Base-by-base conservation (phyloP, 2,329 filamentous ascomycete species). In the Aureobasidium vineae region DNA sequence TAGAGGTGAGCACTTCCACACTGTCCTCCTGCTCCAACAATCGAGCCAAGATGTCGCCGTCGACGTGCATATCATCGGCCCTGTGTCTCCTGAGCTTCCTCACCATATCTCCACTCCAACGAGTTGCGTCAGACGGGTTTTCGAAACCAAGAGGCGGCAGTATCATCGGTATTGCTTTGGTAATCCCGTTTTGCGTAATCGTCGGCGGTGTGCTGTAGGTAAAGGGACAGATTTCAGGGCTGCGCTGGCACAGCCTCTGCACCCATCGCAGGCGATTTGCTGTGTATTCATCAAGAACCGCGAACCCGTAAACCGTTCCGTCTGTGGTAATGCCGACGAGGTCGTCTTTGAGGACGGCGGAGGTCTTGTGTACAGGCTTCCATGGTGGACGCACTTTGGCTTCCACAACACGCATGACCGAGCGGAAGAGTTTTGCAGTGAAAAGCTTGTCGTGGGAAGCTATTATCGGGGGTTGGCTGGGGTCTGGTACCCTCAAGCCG, bases 261-360 rank as follows among this genome's bases (percentile, higher is more conserved):
- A 97, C 74, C 69, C 94, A 86, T 66, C 84, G 83, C 5, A 98
- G 81, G 4, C 96, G 80, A 7, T 83, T 82, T 85, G 89, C 90
- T 8, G 88, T 83, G 2, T 84, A 77, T 21, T 83, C 72, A 11
- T 82, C 79, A 0, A 98, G 78, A 16, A 93, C 78, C 0, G 84
- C 84, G 71, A 97, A 89, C 19, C 79, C 75, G 50, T 81, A 80
- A 16, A 86, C 72, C 1, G 81, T 79, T 40, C 84, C 84, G 66
- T 85, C 83, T 64, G 81, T 78, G 56, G 81, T 81, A 26, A 80
- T 80, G 28, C 82, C 80, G 16, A 86, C 70, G 31, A 84, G 79
- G 38, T 84, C 75, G 47, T 81, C 77, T n/a, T 75, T 72, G 0
- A 80, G 72, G 28, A 84, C 70, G 49, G 79, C 79, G 6, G 75